Evolutionary conservation across 2,329 filamentous ascomycete species (phyloP).

Genomic region (Amesomyces nigricolor): DNA sequence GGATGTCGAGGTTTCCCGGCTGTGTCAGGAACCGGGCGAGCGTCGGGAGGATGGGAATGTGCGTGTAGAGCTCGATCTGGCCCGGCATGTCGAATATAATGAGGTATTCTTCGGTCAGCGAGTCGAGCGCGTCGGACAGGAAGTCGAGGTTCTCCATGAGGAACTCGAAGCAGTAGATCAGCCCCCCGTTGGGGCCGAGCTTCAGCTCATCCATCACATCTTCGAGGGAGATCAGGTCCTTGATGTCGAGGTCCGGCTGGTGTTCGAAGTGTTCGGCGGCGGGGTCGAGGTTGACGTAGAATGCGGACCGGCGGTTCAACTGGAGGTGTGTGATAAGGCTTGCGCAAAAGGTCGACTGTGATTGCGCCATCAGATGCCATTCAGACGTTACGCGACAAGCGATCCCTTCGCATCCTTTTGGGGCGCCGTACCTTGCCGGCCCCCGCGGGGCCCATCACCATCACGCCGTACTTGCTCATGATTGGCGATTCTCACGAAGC

Average conservation of each 20-base stretch:
- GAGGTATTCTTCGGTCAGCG: slow-evolving; percentile 87
- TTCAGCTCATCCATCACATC: slow-evolving; percentile 96
- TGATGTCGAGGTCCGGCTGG: slow-evolving; percentile 89
- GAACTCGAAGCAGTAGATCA: slow-evolving; percentile 97
- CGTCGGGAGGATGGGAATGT: slow-evolving; percentile 84
- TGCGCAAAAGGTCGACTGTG: slow-evolving; percentile 87
- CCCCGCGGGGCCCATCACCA: slow-evolving; percentile 94
- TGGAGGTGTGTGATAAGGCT: slow-evolving; percentile 88
- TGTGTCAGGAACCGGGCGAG: slow-evolving; percentile 77
- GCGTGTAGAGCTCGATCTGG: slow-evolving; percentile 97
- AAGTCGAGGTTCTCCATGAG: slow-evolving; percentile 92
- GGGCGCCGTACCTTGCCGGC: slow-evolving; percentile 68
- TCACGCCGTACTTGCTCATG: slow-evolving; percentile 91
- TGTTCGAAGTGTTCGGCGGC: slow-evolving; percentile 91
- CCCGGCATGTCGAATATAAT: slow-evolving; percentile 99
- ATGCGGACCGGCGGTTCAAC: slow-evolving; percentile 85
- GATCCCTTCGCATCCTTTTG: background rate
- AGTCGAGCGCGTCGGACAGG: slow-evolving; percentile 76
- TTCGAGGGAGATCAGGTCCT: slow-evolving; percentile 85
- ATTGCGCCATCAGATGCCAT: slow-evolving; percentile 1
- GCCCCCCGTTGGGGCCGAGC: slow-evolving; percentile 78
- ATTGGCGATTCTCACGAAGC: slow-evolving; percentile 22
- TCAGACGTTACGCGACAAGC: background rate
- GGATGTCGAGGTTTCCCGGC: slow-evolving; percentile 76
- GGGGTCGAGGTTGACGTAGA: slow-evolving; percentile 97